These are phyloP conservation scores for Potentilla sterilis DNA, from an alignment of 306 rosid species.

Conservation along the genomic window DNA sequence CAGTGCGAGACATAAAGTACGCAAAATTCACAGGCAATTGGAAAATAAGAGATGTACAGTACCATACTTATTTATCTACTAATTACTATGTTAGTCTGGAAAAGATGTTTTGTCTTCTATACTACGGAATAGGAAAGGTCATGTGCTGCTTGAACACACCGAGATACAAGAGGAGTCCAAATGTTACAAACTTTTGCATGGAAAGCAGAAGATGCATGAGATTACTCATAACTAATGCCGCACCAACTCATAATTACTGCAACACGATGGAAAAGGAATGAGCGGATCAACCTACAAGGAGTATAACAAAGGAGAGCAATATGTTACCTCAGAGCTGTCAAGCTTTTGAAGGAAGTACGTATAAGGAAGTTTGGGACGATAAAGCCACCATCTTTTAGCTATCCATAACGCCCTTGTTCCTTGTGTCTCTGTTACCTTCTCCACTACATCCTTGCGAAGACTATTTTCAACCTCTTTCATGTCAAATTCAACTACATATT, in stretches of 20 bases:
- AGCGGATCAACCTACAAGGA: conserved; percentile 12
- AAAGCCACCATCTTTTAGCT: conserved; percentile 95
- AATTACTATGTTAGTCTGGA: not conserved
- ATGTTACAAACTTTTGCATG: conserved; percentile 8
- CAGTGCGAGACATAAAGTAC: not conserved
- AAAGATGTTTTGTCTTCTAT: not conserved
- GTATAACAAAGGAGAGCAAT: conserved; percentile 17
- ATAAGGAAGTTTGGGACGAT: conserved; percentile 93
- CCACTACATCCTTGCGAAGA: conserved; percentile 85
- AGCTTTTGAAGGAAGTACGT: conserved; percentile 84
- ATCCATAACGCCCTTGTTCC: conserved; percentile 87
- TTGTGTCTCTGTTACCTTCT: conserved; percentile 50
- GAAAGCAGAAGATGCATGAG: conserved; percentile 24
- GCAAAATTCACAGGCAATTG: not conserved
- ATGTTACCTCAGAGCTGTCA: conserved; percentile 80
- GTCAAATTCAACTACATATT: conserved; percentile 86
- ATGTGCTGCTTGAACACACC: conserved; percentile 8
- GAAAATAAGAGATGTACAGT: not conserved
- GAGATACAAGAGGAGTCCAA: conserved; percentile 11
- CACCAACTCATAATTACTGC: not conserved
- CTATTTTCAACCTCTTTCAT: conserved; percentile 97
- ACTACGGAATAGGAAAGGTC: not conserved
- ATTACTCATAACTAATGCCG: not conserved
- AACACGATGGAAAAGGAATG: conserved; percentile 15
- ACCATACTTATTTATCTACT: not conserved